A percentile compares a stretch with the other conserved stretches of the same genome.
phyloP scores from a whole-genome alignment of 2,329 filamentous ascomycete genomes.

The Colletotrichum chlorophyti region DNA sequence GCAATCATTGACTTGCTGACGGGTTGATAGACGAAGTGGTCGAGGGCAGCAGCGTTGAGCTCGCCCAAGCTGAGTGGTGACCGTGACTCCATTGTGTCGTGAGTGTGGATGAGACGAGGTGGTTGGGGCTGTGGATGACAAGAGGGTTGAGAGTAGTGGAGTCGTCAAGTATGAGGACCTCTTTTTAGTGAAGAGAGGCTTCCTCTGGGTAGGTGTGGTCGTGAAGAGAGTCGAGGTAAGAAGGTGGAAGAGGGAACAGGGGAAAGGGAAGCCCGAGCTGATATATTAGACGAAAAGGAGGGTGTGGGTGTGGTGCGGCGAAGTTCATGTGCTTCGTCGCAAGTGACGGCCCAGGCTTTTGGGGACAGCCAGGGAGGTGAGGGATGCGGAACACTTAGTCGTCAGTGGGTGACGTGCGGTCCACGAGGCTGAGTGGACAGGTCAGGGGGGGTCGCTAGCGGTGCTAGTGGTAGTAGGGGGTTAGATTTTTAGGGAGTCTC shows the following conservation, averaged over 20 bases:
- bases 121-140: constrained; percentile 32
- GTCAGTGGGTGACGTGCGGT: constrained; percentile 50
- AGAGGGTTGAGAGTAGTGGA: constrained; percentile 27
- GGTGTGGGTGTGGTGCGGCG: constrained; percentile 36
- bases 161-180: constrained; percentile 23
- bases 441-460: constrained; percentile 16
- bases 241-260: not conserved
- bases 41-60: constrained; percentile 77
- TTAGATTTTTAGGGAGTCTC: constrained; percentile 28
- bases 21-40: constrained; percentile 80
- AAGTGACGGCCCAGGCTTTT: constrained; percentile 14
- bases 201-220: constrained; percentile 30
- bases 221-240: constrained; percentile 20
- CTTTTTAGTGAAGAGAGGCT: constrained; percentile 38
- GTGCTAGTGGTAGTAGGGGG: constrained; percentile 22
- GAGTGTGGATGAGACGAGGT: constrained; percentile 35
- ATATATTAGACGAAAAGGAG: constrained; percentile 30
- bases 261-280: constrained; percentile 22
- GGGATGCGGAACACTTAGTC: constrained; percentile 33
- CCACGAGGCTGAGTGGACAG: constrained; percentile 49
- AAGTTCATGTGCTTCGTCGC: constrained; percentile 34
- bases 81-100: constrained; percentile 53
- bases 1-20: constrained; percentile 79
- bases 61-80: constrained; percentile 55
- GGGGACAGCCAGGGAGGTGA: constrained; percentile 24